Base-by-base conservation (phyloP, 768 basidiomycete species). In the Lactifluus volemus region DNA sequence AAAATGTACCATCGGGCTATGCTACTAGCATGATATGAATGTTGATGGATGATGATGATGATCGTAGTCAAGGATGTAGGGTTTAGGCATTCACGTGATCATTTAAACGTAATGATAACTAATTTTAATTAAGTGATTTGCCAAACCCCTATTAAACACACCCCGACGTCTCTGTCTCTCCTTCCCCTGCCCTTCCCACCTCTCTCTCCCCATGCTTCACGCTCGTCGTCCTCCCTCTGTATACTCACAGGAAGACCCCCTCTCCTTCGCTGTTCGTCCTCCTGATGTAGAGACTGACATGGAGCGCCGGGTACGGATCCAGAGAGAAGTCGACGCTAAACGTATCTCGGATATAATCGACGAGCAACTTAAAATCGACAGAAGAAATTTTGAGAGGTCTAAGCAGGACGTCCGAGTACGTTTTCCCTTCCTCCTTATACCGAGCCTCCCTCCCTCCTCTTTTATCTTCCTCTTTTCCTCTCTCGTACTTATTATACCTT, bases 341-440 rank as follows among this genome's bases (percentile, higher is more conserved):
- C 81, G 83, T 51, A 75, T 86, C 61, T 90, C 87, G 51, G 89
- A 92, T 63, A 80, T 80, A 71, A 92, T 92, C 67, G 90, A 92
- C 73, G 89, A 90, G 68, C 82, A 89, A 67, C 77, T 92, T 55
- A 81, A 83, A 65, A 74, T 76, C 60, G 90, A 92, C 68, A 79
- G 83, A 59, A 86, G 87, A 70, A 79, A 77, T 53, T 67, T 83
- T 59, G 84, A 80, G 71, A 82, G 79, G 69, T 80, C 76, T 53
- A 89, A 82, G 71, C 79, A 83, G 67, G 88, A 90, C 71, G 88
- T 92, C 63, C 87, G 88, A 78, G 89, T 86, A 47, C 52, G 58
- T 69, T 47, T 19, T 38, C 15, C 15, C 49, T 7, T 21, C 53
- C 49, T 14, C 15, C 1, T 29, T 4, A 34, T 9, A 6, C 32